A percentile compares a stretch with the other conserved stretches of the same genome.
Evolutionary conservation across 176 grass and related monocot genomes (phyloP).

Genomic region (Carex scoparia): DNA sequence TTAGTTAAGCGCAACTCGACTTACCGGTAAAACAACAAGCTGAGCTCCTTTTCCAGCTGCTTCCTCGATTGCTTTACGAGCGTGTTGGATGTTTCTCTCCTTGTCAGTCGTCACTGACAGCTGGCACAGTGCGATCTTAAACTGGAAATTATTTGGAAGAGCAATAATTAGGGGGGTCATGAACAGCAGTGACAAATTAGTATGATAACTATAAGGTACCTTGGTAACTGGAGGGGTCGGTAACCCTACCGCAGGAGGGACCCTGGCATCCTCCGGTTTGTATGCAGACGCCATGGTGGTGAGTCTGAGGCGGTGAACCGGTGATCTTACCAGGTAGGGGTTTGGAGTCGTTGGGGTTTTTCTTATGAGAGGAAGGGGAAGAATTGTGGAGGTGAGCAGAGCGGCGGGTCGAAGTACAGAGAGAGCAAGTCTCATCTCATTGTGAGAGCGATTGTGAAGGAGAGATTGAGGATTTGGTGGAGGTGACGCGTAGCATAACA

Average conservation of each 20-base stretch:
- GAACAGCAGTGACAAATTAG: neutral
- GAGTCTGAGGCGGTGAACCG: conserved; percentile 3
- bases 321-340: conserved; percentile 9
- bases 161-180: conserved; percentile 2
- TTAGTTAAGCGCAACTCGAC: neutral
- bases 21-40: conserved; percentile 84
- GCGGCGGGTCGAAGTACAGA: neutral
- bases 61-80: conserved; percentile 63
- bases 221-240: conserved; percentile 53
- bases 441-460: neutral
- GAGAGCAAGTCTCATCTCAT: conserved; percentile 16
- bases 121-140: conserved; percentile 93
- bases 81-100: conserved; percentile 68
- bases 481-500: conserved; percentile 10
- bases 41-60: conserved; percentile 69
- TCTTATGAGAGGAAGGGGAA: neutral
- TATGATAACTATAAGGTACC: conserved; percentile 8
- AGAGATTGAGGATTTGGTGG: neutral
- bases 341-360: neutral
- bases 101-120: conserved; percentile 77
- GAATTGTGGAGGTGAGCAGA: neutral
- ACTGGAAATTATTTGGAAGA: conserved; percentile 29
- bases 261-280: conserved; percentile 49
- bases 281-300: conserved; percentile 41
- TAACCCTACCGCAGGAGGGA: conserved; percentile 41